Evolutionary conservation across 371 early-diverging fungal species (phyloP).

Genomic region (Mucor piriformis): DNA sequence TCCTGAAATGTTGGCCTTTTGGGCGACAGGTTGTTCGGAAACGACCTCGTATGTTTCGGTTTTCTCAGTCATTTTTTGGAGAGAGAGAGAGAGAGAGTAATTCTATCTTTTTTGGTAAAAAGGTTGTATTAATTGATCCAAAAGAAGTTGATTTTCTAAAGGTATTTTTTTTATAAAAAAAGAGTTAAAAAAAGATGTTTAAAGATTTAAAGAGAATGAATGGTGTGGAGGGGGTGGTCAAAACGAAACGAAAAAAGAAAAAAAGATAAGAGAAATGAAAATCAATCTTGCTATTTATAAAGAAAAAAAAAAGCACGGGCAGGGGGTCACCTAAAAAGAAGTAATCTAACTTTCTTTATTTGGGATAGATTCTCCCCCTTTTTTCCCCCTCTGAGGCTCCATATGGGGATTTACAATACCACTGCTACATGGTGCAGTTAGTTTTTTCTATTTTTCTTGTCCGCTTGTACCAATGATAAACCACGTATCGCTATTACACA

Average conservation of each 20-base stretch:
- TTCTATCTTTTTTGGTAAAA: not conserved
- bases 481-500: not conserved
- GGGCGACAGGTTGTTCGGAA: conserved; percentile 22
- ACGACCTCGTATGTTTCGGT: conserved; percentile 29
- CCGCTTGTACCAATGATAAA: conserved; percentile 26
- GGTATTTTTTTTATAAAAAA: not conserved
- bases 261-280: conserved; percentile 5
- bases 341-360: conserved; percentile 18
- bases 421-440: conserved; percentile 22
- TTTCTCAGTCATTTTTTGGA: conserved; percentile 32
- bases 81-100: not conserved
- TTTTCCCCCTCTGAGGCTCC: not conserved
- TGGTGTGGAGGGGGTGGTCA: conserved; percentile 18
- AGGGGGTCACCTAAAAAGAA: conserved; percentile 14
- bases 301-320: conserved; percentile 16
- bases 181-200: not conserved
- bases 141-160: not conserved
- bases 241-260: conserved; percentile 9
- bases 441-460: conserved; percentile 11
- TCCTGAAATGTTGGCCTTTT: conserved; percentile 52
- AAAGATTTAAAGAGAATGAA: conserved; percentile 16
- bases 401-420: conserved; percentile 24
- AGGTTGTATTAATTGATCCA: not conserved
- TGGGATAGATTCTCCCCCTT: conserved; percentile 1
- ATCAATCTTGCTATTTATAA: not conserved